Evolutionary conservation across 192 early-diverging fungal genomes (phyloP).

Genomic region (Jimgerdemannia flammicorona): DNA sequence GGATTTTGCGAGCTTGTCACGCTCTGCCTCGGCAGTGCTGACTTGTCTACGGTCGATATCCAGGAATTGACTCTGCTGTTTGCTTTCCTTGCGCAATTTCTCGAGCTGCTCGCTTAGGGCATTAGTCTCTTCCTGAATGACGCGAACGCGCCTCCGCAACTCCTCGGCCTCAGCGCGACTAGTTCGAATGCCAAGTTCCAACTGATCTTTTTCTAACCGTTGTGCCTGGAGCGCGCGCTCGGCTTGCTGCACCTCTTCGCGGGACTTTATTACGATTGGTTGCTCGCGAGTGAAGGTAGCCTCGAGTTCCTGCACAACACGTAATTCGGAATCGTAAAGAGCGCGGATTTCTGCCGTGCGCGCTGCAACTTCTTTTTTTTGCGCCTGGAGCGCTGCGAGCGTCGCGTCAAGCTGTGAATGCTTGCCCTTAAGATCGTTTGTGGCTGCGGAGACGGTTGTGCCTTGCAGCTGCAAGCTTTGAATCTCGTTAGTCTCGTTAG

Average conservation of each 20-base stretch:
- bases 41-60: slow-evolving; percentile 67
- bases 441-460: slow-evolving; percentile 41
- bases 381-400: slow-evolving; percentile 47
- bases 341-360: slow-evolving; percentile 53
- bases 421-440: slow-evolving; percentile 52
- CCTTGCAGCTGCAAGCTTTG: slow-evolving; percentile 57
- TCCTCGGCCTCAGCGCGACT: slow-evolving; percentile 45
- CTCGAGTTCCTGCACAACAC: slow-evolving; percentile 52
- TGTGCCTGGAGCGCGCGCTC: slow-evolving; percentile 39
- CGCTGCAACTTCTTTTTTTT: slow-evolving; percentile 61
- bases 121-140: slow-evolving; percentile 54
- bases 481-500: slow-evolving; percentile 58
- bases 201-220: slow-evolving; percentile 45
- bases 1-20: slow-evolving; percentile 39
- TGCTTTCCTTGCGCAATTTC: slow-evolving; percentile 50
- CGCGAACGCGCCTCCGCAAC: slow-evolving; percentile 36
- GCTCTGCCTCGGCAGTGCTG: slow-evolving; percentile 53
- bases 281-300: slow-evolving; percentile 38
- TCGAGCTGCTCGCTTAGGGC: slow-evolving; percentile 49
- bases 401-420: slow-evolving; percentile 53
- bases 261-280: slow-evolving; percentile 36
- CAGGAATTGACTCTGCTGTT: slow-evolving; percentile 53
- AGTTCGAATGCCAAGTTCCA: slow-evolving; percentile 35
- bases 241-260: slow-evolving; percentile 46
- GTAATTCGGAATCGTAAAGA: slow-evolving; percentile 56